A percentile compares a stretch with the other conserved stretches of the same genome.
phyloP scores from a whole-genome alignment of 2,329 filamentous ascomycete species.

The Zymoseptoria brevis region DNA sequence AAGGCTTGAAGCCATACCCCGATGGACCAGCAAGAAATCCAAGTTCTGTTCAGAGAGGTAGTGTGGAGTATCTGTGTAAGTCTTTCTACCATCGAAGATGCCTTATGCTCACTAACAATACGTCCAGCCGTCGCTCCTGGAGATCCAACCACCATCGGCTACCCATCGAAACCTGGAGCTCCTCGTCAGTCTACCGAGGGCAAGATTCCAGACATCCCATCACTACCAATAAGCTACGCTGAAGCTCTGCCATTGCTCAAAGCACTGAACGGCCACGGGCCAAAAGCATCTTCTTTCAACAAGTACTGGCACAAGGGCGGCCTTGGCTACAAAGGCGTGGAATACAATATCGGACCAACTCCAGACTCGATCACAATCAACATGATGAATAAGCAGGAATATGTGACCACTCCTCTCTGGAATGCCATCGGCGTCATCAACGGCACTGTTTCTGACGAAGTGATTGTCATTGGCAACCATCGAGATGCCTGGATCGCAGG shows the following conservation, averaged over 20 bases:
- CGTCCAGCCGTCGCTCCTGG: conserved; percentile 50
- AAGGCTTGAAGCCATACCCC: conserved; percentile 73
- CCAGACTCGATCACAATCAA: conserved; percentile 56
- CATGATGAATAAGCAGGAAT: conserved; percentile 44
- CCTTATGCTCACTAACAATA: not conserved
- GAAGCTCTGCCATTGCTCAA: conserved; percentile 84
- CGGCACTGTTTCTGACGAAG: conserved; percentile 74
- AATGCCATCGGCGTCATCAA: conserved; percentile 91
- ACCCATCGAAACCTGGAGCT: conserved; percentile 83
- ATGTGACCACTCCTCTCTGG: conserved; percentile 44
- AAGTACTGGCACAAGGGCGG: conserved; percentile 60
- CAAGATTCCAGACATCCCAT: conserved; percentile 76
- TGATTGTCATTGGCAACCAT: conserved; percentile 86
- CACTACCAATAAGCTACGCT: conserved; percentile 78
- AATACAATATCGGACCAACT: conserved; percentile 79
- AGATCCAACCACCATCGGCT: conserved; percentile 87
- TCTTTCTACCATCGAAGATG: not conserved
- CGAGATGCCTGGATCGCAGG: conserved; percentile 84
- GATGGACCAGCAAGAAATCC: conserved; percentile 80
- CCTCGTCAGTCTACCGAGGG: conserved; percentile 64
- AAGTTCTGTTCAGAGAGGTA: conserved; percentile 83
- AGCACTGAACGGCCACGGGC: conserved; percentile 82
- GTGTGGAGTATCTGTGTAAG: conserved; percentile 54
- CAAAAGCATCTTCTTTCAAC: conserved; percentile 65
- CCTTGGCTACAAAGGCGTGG: conserved; percentile 67